Percentiles rank a stretch among this genome's conserved stretches.
These are phyloP conservation scores for Rhazya stricta DNA, from an alignment of 257 asterid species.

Conservation along the genomic window DNA sequence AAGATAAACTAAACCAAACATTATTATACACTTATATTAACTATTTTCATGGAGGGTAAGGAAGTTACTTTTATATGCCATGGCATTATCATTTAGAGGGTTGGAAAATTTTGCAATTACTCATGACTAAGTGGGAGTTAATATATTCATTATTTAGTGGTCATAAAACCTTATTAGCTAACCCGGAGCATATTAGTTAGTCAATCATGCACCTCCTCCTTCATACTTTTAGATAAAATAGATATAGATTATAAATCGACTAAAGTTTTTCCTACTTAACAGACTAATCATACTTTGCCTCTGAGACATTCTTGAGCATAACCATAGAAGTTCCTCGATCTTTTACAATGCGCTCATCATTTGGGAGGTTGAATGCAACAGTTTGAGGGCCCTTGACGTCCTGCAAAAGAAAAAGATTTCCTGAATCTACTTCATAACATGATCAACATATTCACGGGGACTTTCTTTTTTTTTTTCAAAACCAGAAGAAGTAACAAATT, in stretches of 20 bases:
- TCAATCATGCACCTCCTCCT: too few species aligned
- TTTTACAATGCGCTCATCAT: conserved; percentile 88
- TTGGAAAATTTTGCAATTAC: too few species aligned
- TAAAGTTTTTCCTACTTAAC: background rate
- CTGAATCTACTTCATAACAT: background rate
- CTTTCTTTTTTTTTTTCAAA: background rate
- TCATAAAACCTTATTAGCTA: too few species aligned
- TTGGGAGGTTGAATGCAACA: conserved; percentile 96
- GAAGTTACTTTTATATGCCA: too few species aligned
- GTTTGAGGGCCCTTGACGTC: conserved; percentile 99
- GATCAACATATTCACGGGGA: background rate
- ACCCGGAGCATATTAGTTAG: too few species aligned
- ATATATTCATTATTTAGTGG: too few species aligned
- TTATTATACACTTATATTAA: too few species aligned
- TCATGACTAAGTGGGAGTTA: too few species aligned
- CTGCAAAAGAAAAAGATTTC: conserved; percentile 31
- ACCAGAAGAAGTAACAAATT: background rate
- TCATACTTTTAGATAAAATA: too few species aligned
- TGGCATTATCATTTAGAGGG: too few species aligned
- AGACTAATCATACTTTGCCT: conserved; percentile 63
- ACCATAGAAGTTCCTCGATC: conserved; percentile 96
- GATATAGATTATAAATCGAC: too few species aligned
- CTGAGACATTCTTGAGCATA: conserved; percentile 95
- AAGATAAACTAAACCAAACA: background rate
- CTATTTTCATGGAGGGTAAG: too few species aligned